These are phyloP conservation scores for Plasmodium gaboni DNA, from an alignment of 169 alveolate species.

Conservation along the genomic window DNA sequence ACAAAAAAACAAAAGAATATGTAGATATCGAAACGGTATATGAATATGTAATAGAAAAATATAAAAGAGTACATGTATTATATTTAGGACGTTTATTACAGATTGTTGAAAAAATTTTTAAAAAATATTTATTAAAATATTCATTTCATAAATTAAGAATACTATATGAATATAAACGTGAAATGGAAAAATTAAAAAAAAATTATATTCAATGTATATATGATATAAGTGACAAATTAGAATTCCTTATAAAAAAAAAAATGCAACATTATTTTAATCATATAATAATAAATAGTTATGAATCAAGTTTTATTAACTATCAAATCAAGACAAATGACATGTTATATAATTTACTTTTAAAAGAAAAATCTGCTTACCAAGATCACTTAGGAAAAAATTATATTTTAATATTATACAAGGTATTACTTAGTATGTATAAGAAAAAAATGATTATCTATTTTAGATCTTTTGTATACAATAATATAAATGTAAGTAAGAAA, in stretches of 20 bases:
- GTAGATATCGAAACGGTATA: conserved; percentile 51
- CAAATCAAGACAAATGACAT: conserved; percentile 45
- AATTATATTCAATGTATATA: not conserved
- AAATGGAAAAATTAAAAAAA: conserved; percentile 16
- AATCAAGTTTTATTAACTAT: conserved; percentile 39
- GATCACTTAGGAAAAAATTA: conserved; percentile 22
- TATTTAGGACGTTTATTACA: conserved; percentile 40
- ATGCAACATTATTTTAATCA: conserved; percentile 41
- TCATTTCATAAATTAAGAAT: not conserved
- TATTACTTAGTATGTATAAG: conserved; percentile 19
- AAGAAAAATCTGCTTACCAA: conserved; percentile 52
- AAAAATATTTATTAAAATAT: not conserved
- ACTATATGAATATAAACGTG: conserved; percentile 1
- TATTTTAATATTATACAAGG: conserved; percentile 12
- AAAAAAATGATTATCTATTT: conserved; percentile 32
- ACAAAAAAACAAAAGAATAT: conserved; percentile 17
- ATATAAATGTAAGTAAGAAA: conserved; percentile 25
- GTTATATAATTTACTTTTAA: conserved; percentile 36
- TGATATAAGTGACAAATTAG: conserved; percentile 22
- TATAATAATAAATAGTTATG: conserved; percentile 28
- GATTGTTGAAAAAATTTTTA: conserved; percentile 13
- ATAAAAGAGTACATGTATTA: conserved; percentile 22
- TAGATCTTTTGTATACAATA: conserved; percentile 20
- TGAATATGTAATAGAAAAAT: conserved; percentile 36
- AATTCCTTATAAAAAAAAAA: conserved; percentile 5